phyloP scores from a whole-genome alignment of 176 grass and related monocot genomes.

The Hordeum marinum region DNA sequence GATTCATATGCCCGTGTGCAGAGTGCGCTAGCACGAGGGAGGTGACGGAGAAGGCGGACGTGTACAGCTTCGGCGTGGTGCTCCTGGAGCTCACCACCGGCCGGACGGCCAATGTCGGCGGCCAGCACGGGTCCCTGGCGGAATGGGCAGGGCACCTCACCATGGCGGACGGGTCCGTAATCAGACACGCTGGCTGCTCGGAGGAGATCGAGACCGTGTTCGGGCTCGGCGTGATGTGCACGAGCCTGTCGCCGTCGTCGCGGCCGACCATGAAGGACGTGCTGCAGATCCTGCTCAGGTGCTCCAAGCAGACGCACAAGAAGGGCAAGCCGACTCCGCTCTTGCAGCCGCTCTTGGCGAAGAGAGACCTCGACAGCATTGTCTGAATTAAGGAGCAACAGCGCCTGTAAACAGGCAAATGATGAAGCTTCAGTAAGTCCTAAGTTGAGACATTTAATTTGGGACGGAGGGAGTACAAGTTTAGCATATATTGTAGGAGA shows the following conservation, averaged over 20 bases:
- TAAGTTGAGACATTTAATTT: too few species aligned
- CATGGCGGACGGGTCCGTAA: conserved; percentile 22
- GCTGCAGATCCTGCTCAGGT: conserved; percentile 50
- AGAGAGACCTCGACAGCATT: conserved; percentile 29
- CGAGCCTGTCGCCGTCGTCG: conserved; percentile 32
- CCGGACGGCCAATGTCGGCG: conserved; percentile 50
- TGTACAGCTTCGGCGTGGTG: conserved; percentile 94
- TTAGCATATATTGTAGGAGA: not conserved
- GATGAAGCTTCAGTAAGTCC: not conserved
- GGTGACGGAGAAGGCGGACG: conserved; percentile 67
- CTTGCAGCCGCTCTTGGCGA: conserved; percentile 22
- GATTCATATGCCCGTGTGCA: conserved; percentile 3
- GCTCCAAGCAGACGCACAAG: conserved; percentile 31
- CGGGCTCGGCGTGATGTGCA: conserved; percentile 70
- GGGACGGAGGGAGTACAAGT: not conserved
- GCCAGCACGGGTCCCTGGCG: conserved; percentile 45
- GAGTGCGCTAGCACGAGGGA: conserved; percentile 64
- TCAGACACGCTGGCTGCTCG: conserved; percentile 30
- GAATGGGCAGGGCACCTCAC: conserved; percentile 47
- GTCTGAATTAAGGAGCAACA: conserved; percentile 30
- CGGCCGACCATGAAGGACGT: conserved; percentile 77
- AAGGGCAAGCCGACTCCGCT: conserved; percentile 31
- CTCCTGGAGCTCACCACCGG: conserved; percentile 86
- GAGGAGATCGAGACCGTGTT: conserved; percentile 58
- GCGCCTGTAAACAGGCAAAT: not conserved